Percentiles rank a stretch among this genome's conserved stretches.
These are phyloP conservation scores for Corylus avellana DNA, from an alignment of 306 rosid genomes.

Conservation along the genomic window DNA sequence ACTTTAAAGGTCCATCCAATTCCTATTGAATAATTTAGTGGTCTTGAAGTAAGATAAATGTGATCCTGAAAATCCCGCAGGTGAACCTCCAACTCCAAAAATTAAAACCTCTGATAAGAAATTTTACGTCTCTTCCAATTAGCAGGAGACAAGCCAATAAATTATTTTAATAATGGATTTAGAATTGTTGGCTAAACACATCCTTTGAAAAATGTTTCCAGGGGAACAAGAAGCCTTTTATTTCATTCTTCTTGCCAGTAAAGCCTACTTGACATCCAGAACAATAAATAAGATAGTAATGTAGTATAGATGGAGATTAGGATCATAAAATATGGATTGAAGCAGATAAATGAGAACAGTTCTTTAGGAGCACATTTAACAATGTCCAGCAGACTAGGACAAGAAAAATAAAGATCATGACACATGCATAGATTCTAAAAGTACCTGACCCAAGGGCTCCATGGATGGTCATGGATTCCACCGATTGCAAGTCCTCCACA, in stretches of 20 bases:
- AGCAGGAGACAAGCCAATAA: background rate
- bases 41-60: background rate
- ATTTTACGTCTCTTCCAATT: background rate
- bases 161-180: background rate
- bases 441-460: slow-evolving; percentile 81
- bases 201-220: background rate
- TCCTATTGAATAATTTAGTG: background rate
- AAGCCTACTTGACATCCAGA: slow-evolving; percentile 4
- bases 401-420: background rate
- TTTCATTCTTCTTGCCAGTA: slow-evolving; percentile 1
- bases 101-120: background rate
- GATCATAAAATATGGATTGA: background rate
- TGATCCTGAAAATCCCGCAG: background rate
- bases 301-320: background rate
- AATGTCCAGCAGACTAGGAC: background rate
- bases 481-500: slow-evolving; percentile 56
- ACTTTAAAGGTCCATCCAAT: background rate
- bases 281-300: background rate
- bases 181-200: background rate
- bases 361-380: background rate
- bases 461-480: slow-evolving; percentile 64
- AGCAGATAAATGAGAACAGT: background rate
- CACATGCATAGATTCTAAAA: background rate
- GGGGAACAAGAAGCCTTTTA: background rate
- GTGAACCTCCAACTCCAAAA: background rate